Conservation (phyloP, 139 green algal genomes). For the Prasinococcaceae sp. region DNA sequence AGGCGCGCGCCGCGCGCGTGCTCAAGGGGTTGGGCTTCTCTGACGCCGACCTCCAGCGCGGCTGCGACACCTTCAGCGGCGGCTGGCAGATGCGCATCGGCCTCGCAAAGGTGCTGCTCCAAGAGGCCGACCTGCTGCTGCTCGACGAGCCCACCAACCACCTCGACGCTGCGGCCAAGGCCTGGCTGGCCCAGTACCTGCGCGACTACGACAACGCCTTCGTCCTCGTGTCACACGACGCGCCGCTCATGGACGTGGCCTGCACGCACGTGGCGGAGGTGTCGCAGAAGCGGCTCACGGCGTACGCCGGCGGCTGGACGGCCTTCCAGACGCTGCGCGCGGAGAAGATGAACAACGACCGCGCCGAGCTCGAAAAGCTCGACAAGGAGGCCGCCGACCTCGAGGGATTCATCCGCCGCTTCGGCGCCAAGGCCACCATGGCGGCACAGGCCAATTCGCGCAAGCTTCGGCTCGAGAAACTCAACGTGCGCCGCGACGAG, state of each 20-base stretch:
- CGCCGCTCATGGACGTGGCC: constrained; percentile 37
- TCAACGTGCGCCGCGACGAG: constrained; percentile 29
- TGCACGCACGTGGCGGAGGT: constrained; percentile 26
- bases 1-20: constrained; percentile 33
- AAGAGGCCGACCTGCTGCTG: constrained; percentile 35
- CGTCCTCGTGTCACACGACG: constrained; percentile 55
- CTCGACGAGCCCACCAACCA: constrained; percentile 54
- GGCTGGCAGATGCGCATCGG: constrained; percentile 68
- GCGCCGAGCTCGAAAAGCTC: constrained; percentile 34
- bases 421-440: constrained; percentile 56
- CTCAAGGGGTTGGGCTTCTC: constrained; percentile 30
- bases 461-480: constrained; percentile 45
- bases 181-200: constrained; percentile 49
- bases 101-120: constrained; percentile 50
- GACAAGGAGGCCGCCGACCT: no score
- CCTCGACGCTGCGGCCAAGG: constrained; percentile 28
- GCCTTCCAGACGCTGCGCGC: constrained; percentile 18
- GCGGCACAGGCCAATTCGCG: constrained; percentile 44
- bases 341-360: constrained; percentile 30
- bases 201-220: constrained; percentile 23
- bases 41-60: constrained; percentile 19
- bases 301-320: background rate
- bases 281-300: background rate
- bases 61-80: constrained; percentile 40
- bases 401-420: constrained; percentile 48